Evolutionary conservation across 306 rosid genomes (phyloP).

Genomic region (Pyrus bretschneideri): DNA sequence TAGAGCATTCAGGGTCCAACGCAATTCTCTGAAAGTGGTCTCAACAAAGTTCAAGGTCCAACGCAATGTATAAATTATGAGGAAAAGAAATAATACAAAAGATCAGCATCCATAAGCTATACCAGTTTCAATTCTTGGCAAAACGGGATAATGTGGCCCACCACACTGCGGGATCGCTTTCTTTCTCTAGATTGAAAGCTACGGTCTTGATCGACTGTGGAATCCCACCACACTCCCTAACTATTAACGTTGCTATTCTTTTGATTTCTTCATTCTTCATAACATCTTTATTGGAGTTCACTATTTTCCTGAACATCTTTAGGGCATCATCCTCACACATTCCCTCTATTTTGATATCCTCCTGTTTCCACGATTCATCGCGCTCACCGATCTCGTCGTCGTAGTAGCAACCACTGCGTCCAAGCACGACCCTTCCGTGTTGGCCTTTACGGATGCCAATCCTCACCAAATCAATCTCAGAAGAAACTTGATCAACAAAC

Average conservation of each 20-base stretch:
- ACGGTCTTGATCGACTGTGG: background rate
- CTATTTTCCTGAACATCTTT: background rate
- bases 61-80: too few relatives aligned
- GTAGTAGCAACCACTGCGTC: too few relatives aligned
- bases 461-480: background rate
- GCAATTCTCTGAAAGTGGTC: too few relatives aligned
- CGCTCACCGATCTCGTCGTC: too few relatives aligned
- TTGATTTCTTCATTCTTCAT: background rate
- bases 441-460: background rate
- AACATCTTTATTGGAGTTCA: background rate
- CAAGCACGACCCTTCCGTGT: background rate
- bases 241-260: background rate
- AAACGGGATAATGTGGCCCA: background rate
- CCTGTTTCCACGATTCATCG: too few relatives aligned
- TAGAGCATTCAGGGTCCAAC: too few relatives aligned
- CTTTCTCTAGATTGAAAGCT: background rate
- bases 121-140: too few relatives aligned
- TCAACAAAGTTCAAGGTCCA: too few relatives aligned
- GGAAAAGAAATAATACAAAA: too few relatives aligned
- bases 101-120: too few relatives aligned
- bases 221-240: background rate
- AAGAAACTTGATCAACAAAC: background rate
- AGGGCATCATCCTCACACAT: background rate
- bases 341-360: background rate
- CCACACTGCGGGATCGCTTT: background rate